Conservation (phyloP, 441 rosid species). For the Syzygium malaccense region DNA sequence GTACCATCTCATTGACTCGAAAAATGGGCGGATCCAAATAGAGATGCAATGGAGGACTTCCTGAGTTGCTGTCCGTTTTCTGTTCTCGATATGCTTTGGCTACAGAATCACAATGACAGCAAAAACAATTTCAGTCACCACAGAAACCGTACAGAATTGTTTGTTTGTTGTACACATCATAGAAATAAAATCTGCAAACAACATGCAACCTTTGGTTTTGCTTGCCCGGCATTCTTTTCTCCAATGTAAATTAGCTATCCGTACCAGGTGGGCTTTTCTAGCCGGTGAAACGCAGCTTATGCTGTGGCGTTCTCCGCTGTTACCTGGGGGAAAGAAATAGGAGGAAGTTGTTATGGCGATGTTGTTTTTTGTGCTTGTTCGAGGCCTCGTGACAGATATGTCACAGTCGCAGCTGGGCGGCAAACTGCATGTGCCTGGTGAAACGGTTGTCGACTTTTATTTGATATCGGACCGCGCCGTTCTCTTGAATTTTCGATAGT, state of each 20-base stretch:
- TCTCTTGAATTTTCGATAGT: not conserved
- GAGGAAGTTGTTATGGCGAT: not conserved
- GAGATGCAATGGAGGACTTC: slow-evolving; percentile 89
- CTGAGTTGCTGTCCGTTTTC: not conserved
- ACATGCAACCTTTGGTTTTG: not conserved
- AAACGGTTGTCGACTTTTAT: not conserved
- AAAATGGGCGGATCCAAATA: slow-evolving; percentile 71
- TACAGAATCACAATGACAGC: not conserved
- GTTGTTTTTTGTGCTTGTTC: not conserved
- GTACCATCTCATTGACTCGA: slow-evolving; percentile 89
- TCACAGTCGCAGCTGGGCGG: not conserved
- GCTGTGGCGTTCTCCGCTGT: not conserved
- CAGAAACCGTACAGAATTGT: not conserved
- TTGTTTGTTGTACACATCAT: not conserved
- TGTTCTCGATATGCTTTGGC: not conserved
- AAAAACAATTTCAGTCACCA: not conserved
- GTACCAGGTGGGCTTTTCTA: not conserved
- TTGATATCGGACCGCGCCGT: not conserved
- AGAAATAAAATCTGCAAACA: not conserved
- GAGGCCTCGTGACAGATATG: not conserved
- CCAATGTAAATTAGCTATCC: not conserved
- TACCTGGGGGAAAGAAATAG: not conserved
- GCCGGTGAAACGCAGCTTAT: not conserved
- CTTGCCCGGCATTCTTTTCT: not conserved
- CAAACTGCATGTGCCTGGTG: not conserved